These are phyloP conservation scores for Penicillium sp. DNA, from an alignment of 2,329 filamentous ascomycete genomes.

Conservation along the genomic window DNA sequence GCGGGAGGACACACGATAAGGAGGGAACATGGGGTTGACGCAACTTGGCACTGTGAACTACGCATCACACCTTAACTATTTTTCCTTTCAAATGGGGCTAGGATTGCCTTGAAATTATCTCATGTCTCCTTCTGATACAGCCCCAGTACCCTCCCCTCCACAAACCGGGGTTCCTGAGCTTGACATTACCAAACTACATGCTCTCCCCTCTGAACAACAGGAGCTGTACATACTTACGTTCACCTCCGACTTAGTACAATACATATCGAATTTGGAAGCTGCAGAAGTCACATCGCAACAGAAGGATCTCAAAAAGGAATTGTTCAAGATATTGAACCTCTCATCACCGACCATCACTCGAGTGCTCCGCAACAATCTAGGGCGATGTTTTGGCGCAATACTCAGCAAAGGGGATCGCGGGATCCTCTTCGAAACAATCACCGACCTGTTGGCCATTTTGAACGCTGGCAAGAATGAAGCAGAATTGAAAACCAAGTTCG, in stretches of 20 bases:
- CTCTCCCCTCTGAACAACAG: constrained; percentile 89
- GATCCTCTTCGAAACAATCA: constrained; percentile 89
- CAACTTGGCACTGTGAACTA: constrained; percentile 3
- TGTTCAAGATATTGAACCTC: constrained; percentile 88
- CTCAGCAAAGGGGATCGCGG: constrained; percentile 85
- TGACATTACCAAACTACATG: constrained; percentile 83
- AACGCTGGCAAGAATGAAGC: constrained; percentile 73
- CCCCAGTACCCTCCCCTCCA: constrained; percentile 35
- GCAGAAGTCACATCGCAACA: constrained; percentile 87
- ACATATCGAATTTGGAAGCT: constrained; percentile 67
- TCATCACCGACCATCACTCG: constrained; percentile 77
- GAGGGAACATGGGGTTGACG: constrained; percentile 14
- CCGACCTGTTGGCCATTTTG: constrained; percentile 74
- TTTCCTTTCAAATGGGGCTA: constrained; percentile 15
- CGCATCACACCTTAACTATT: neutral
- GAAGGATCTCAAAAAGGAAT: constrained; percentile 86
- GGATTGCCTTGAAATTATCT: constrained; percentile 13
- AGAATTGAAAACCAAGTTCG: constrained; percentile 78
- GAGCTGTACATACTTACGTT: constrained; percentile 91
- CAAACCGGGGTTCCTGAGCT: constrained; percentile 60
- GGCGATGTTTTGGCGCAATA: constrained; percentile 77
- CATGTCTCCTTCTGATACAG: constrained; percentile 43
- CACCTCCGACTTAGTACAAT: constrained; percentile 75
- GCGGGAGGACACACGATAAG: constrained; percentile 29
- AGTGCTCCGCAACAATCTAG: constrained; percentile 85